Percentiles rank a stretch among this genome's conserved stretches.
phyloP scores from a whole-genome alignment of 1,284 basidiomycete genomes.

The Cutaneotrichosporon daszewskae region DNA sequence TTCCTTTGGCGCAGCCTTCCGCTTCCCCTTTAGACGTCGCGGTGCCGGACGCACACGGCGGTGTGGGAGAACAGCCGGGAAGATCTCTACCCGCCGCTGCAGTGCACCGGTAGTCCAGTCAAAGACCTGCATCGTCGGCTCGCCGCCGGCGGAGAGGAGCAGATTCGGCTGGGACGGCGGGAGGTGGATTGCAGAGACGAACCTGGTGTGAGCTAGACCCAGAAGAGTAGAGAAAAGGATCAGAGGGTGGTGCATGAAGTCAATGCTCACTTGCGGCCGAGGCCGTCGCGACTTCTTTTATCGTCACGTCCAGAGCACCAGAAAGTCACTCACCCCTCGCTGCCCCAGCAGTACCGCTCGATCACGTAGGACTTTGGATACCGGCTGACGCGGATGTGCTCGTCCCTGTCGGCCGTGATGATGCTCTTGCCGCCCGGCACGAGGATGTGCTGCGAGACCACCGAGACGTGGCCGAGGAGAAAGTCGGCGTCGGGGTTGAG shows the following conservation, averaged over 20 bases:
- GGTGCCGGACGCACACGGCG: slow-evolving; percentile 52
- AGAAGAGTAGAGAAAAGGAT: not conserved
- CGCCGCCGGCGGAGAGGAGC: slow-evolving; percentile 82
- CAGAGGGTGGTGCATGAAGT: slow-evolving; percentile 7
- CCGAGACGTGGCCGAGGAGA: slow-evolving; percentile 63
- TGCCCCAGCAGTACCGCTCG: slow-evolving; percentile 77
- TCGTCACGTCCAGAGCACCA: not conserved
- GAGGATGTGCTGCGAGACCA: slow-evolving; percentile 67
- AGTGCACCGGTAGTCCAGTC: slow-evolving; percentile 63
- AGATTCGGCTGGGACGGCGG: slow-evolving; percentile 52
- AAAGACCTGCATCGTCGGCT: slow-evolving; percentile 70
- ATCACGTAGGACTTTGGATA: slow-evolving; percentile 77
- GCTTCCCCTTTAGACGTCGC: slow-evolving; percentile 28
- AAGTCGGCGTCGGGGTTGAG: slow-evolving; percentile 46
- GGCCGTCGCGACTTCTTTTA: slow-evolving; percentile 5
- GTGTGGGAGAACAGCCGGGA: slow-evolving; percentile 57
- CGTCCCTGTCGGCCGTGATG: slow-evolving; percentile 82
- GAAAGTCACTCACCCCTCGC: slow-evolving; percentile 59
- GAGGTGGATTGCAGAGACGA: slow-evolving; percentile 71
- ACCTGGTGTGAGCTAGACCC: slow-evolving; percentile 52
- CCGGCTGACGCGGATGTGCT: slow-evolving; percentile 86
- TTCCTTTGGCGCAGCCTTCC: slow-evolving; percentile 24
- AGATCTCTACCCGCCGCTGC: slow-evolving; percentile 55
- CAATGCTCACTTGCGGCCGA: not conserved
- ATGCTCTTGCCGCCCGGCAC: slow-evolving; percentile 64